phyloP scores from a whole-genome alignment of 2,329 filamentous ascomycete genomes.

The Aspergillus udagawae region DNA sequence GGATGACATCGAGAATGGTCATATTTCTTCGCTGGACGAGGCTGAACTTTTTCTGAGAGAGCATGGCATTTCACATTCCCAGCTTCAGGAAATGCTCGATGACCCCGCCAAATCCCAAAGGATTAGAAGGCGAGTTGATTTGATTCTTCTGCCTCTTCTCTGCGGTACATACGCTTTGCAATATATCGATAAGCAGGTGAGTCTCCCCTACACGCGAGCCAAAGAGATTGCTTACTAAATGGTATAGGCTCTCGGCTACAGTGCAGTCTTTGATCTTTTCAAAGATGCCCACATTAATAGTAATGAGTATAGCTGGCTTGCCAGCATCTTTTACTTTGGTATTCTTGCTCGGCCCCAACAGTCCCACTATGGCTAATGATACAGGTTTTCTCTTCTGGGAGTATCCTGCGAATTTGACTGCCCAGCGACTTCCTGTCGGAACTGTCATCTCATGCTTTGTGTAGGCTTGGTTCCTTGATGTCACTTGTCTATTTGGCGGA shows the following conservation, averaged over 20 bases:
- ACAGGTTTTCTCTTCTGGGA: constrained; percentile 39
- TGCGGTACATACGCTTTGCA: constrained; percentile 41
- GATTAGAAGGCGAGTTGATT: constrained; percentile 46
- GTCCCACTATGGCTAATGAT: not conserved
- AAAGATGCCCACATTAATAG: constrained; percentile 44
- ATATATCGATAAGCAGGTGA: constrained; percentile 50
- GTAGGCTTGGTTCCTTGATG: not conserved
- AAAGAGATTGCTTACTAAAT: not conserved
- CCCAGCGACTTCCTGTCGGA: constrained; percentile 23
- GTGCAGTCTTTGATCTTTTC: constrained; percentile 55
- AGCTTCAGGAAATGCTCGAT: constrained; percentile 43
- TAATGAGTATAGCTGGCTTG: constrained; percentile 50
- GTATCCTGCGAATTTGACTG: constrained; percentile 38
- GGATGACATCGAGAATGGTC: constrained; percentile 19
- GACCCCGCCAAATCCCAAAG: constrained; percentile 34
- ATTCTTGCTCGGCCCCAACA: not conserved
- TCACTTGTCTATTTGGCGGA: not conserved
- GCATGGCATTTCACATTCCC: constrained; percentile 42
- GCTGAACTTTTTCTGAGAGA: constrained; percentile 49
- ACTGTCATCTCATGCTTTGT: constrained; percentile 14
- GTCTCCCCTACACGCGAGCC: not conserved
- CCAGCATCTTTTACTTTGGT: constrained; percentile 54
- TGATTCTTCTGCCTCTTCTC: constrained; percentile 50
- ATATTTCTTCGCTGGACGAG: constrained; percentile 42
- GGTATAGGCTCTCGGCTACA: constrained; percentile 49